Percentiles rank a stretch among this genome's conserved stretches.
Conservation (phyloP, 371 early-diverging fungal genomes). For the Saksenaea oblongispora region DNA sequence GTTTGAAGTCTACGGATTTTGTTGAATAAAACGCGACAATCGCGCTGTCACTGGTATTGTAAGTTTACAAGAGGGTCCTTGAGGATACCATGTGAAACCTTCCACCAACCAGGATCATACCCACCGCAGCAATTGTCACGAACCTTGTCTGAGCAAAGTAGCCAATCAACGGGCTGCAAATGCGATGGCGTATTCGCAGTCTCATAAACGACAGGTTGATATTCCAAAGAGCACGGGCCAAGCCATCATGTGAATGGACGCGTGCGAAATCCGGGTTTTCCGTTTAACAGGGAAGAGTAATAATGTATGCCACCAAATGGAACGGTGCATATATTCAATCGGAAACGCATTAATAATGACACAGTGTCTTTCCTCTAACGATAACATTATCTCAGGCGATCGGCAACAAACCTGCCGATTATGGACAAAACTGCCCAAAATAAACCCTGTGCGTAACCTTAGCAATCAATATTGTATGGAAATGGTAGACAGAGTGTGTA, state of each 20-base stretch:
- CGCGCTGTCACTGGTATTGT: too few species aligned
- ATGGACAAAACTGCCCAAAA: slow-evolving; percentile 3
- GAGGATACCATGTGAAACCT: neutral
- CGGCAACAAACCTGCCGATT: neutral
- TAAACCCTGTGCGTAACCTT: neutral
- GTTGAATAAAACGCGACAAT: too few species aligned
- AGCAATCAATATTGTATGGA: neutral
- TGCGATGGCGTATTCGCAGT: slow-evolving; percentile 1
- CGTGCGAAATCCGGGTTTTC: neutral
- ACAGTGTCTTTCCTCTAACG: neutral
- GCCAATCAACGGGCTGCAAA: neutral
- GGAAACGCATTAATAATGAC: neutral
- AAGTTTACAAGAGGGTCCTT: too few species aligned
- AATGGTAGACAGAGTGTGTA: neutral
- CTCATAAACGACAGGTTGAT: neutral
- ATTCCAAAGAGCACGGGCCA: slow-evolving; percentile 1
- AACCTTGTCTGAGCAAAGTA: neutral
- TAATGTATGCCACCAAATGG: neutral
- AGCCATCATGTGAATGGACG: neutral
- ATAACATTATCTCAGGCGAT: neutral
- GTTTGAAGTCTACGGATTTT: too few species aligned
- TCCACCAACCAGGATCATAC: neutral
- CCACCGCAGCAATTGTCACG: neutral
- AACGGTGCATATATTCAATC: neutral
- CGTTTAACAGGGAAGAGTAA: neutral